A percentile compares a stretch with the other conserved stretches of the same genome.
Evolutionary conservation across 2,329 filamentous ascomycete genomes (phyloP).

Genomic region (Taxawa tesnikishii): DNA sequence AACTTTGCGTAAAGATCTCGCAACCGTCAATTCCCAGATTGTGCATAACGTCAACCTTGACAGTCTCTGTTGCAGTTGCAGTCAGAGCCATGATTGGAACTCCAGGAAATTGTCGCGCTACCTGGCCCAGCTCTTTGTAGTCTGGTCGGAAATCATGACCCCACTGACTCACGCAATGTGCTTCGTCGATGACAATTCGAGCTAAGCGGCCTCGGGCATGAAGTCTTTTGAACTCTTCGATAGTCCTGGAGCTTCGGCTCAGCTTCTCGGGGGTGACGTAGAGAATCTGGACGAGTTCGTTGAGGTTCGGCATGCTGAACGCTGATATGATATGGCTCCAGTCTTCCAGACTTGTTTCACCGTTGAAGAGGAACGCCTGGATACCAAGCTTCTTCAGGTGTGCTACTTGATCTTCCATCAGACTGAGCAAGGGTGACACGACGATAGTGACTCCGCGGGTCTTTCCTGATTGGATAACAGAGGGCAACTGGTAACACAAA

Average conservation of each 20-base stretch:
- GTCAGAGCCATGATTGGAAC: slow-evolving; percentile 93
- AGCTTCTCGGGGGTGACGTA: slow-evolving; percentile 98
- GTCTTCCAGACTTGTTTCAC: slow-evolving; percentile 53
- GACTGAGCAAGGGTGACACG: slow-evolving; percentile 82
- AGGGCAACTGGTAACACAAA: slow-evolving; percentile 88
- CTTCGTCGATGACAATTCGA: slow-evolving; percentile 91
- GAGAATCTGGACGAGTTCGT: slow-evolving; percentile 70
- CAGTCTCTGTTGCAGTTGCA: slow-evolving; percentile 86
- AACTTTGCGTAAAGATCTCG: slow-evolving; percentile 77
- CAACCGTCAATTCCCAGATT: slow-evolving; percentile 77
- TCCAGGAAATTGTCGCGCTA: slow-evolving; percentile 58
- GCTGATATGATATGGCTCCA: slow-evolving; percentile 54
- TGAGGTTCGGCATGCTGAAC: slow-evolving; percentile 51
- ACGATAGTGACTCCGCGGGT: slow-evolving; percentile 85
- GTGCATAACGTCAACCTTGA: slow-evolving; percentile 81
- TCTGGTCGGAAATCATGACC: slow-evolving; percentile 95
- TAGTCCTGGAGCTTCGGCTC: slow-evolving; percentile 62
- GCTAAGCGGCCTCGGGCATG: slow-evolving; percentile 63
- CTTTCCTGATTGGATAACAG: slow-evolving; percentile 66
- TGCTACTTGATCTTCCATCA: slow-evolving; percentile 94
- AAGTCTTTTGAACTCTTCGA: slow-evolving; percentile 53
- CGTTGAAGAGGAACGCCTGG: slow-evolving; percentile 69
- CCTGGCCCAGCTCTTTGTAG: slow-evolving; percentile 73
- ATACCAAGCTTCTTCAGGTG: slow-evolving; percentile 67
- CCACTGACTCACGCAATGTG: slow-evolving; percentile 99